Evolutionary conservation across 148 eudicot genomes (phyloP), one percentile per base, ranked within the genome.

Genomic region (Spergularia bocconei): DNA sequence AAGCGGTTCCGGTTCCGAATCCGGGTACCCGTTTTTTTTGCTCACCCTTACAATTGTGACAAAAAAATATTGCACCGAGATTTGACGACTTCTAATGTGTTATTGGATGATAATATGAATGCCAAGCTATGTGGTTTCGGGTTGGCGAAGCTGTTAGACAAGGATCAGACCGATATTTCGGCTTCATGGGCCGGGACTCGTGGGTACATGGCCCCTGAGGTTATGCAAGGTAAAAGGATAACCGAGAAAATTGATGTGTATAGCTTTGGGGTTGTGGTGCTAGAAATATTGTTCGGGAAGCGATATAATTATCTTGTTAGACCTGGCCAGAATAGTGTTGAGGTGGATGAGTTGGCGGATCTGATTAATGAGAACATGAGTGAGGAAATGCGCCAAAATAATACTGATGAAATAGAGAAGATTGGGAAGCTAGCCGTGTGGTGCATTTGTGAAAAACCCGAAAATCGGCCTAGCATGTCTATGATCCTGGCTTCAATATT

Each of bases 131-230:
- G 62, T 63, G 62, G 53, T 63, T 74, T 74, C 12, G 77, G 77
- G 15, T 6, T 74, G 17, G 70, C 77, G 51, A 64, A 74, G 61
- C 47, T 74, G 41, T 29, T 63, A 53, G 55, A 63, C 70, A 66
- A 41, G 48, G 77, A 74, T 53, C 62, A 74, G 19, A 74, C 33
- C 55, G 38, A n/a, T 65, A 68, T 50, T 9, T 65, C 60, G 23
- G 66, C 78, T 54, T n/a, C 14, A 53, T n/a, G 50, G 53, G 69
- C 54, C 2, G 78, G 78, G 8, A 75, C 78, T 55, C 55, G 13
- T 0, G 63, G 54, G 64, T 75, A 75, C 61, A 58, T 74, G 23
- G 77, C 77, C 57, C 77, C 77, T 51, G 77, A 74, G 51, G 60
- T 53, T 2, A 29, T 54, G 61, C 52, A 16, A 56, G 19, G 23